Conservation (phyloP, 179 eudicot genomes). For the Spinacia oleracea region DNA sequence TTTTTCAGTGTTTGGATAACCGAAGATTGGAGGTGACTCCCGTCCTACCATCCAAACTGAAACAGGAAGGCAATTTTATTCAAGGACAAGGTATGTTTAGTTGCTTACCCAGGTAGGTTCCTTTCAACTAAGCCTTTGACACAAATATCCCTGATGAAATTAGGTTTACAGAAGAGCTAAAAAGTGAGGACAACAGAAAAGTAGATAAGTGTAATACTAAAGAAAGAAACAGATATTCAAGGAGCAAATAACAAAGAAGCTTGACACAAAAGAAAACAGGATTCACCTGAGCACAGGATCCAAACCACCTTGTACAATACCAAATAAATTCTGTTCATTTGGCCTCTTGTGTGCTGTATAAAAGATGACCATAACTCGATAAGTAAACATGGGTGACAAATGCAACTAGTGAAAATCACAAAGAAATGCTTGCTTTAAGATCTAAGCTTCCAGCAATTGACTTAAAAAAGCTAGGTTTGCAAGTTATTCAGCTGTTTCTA, state of each 20-base stretch:
- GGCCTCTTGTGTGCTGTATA: constrained; percentile 82
- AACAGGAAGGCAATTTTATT: background rate
- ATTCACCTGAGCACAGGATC: constrained; percentile 75
- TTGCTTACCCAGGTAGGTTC: constrained; percentile 79
- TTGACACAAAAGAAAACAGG: too few relatives aligned
- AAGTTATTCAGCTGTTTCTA: background rate
- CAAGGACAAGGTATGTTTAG: background rate
- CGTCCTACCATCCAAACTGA: too few relatives aligned
- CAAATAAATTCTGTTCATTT: constrained; percentile 81
- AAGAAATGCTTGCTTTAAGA: too few relatives aligned
- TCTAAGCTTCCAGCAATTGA: background rate
- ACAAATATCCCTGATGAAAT: constrained; percentile 72
- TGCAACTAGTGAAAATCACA: too few relatives aligned
- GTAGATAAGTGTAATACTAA: background rate
- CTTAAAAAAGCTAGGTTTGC: background rate
- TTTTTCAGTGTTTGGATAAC: too few relatives aligned
- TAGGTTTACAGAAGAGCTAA: constrained; percentile 1
- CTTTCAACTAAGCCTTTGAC: constrained; percentile 83
- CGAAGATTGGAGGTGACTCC: constrained; percentile 6
- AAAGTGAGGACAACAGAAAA: background rate
- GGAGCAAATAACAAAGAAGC: background rate
- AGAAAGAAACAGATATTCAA: constrained; percentile 1
- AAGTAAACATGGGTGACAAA: background rate
- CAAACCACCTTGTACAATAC: constrained; percentile 92
- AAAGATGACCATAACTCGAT: constrained; percentile 8